Percentiles rank a stretch among this genome's conserved stretches.
Evolutionary conservation across 2,329 filamentous ascomycete species (phyloP).

Genomic region (Aspergillus latus): DNA sequence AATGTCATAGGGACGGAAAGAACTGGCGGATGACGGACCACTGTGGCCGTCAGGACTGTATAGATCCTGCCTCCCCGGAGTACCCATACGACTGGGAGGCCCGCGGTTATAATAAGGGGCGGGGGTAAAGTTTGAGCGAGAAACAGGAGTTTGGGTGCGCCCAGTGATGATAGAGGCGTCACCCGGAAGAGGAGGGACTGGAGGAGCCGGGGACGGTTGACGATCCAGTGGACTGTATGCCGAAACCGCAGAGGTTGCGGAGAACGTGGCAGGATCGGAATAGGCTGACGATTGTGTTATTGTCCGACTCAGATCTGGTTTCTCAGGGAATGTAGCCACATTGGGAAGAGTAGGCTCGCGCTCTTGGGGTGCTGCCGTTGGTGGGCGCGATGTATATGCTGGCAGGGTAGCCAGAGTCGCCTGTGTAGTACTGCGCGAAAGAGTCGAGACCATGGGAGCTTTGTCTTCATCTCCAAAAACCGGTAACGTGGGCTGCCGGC

Average conservation of each 20-base stretch:
- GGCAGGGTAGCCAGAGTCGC: conserved; percentile 67
- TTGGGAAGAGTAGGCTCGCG: conserved; percentile 43
- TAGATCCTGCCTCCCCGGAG: conserved; percentile 7
- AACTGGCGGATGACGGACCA: conserved; percentile 5
- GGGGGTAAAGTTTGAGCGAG: conserved; percentile 14
- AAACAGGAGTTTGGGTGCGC: conserved; percentile 22
- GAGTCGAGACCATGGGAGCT: conserved; percentile 26
- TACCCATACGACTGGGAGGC: conserved; percentile 15
- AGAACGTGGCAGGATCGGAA: conserved; percentile 54
- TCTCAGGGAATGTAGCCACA: conserved; percentile 41
- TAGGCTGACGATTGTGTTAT: conserved; percentile 52
- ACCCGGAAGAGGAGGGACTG: conserved; percentile 32
- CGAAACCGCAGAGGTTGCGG: conserved; percentile 29
- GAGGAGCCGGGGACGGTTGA: conserved; percentile 29
- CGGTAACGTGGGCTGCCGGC: conserved; percentile 60
- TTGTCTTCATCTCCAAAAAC: conserved; percentile 52
- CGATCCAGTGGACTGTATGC: conserved; percentile 39
- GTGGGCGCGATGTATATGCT: conserved; percentile 60
- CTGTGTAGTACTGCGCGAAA: conserved; percentile 52
- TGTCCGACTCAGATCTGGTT: conserved; percentile 41
- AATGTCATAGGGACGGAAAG: conserved; percentile 25
- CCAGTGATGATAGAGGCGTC: conserved; percentile 27
- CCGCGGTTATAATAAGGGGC: conserved; percentile 26
- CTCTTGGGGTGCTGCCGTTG: conserved; percentile 46
- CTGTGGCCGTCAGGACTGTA: conserved; percentile 11